Evolutionary conservation across 31 red algal genomes (phyloP), one percentile per base, ranked within the genome.

Genomic region (Endocladia muricata): DNA sequence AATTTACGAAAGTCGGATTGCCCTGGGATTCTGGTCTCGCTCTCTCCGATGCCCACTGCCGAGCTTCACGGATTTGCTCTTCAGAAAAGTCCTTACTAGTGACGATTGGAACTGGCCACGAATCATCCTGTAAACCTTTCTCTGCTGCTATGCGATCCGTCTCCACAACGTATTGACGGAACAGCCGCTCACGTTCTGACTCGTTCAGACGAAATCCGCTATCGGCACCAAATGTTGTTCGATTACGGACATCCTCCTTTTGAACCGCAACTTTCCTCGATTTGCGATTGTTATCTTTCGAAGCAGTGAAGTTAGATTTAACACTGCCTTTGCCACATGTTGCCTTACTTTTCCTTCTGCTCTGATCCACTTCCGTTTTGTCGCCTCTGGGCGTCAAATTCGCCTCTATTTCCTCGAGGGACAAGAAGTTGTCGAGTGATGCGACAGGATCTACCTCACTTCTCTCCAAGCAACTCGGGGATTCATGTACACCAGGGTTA

Each of bases 51-150:
- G 35, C 70, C 25, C 67, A 41, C 54, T 88, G 37, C 22, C 65
- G 74, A 17, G 78, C 74, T 37, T 62, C 42, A 35, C 42, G 17
- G n/a, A n/a, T n/a, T 33, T 78, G 58, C 59, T 79, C 76, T 37
- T 49, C 60, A 17, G 76, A 41, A 26, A 81, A 89, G 58, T 89
- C 85, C 34, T 75, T 73, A 41, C 76, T 81, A 23, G 75, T 81
- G 17, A 89, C 54, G 40, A 61, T 76, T 17, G 88, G 88, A 3
- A 84, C 79, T 4, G 88, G 79, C 88, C 88, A 92, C 33, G 68
- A 71, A 37, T 92, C 88, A 36, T 83, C 88, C 29, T 74, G 31
- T 2, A 84, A 41, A 32, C 88, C 88, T 35, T 75, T 83, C 63
- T 92, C 88, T 19, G 58, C 74, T 25, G 72, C 68, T 21, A 83